These are phyloP conservation scores for Lecanoromycetidae sp. DNA, from an alignment of 2,329 filamentous ascomycete species.

Conservation along the genomic window DNA sequence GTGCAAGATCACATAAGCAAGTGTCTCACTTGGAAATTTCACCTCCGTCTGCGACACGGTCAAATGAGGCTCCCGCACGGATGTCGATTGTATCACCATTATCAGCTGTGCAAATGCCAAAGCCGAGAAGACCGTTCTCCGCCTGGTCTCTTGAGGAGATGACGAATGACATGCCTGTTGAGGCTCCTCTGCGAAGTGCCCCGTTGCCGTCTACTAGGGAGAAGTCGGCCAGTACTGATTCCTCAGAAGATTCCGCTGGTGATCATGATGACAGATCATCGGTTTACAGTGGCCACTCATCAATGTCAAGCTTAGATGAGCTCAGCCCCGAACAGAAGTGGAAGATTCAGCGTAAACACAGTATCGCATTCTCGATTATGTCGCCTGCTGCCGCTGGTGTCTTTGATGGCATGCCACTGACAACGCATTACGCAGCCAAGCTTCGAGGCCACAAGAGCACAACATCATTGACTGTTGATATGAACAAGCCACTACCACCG, in stretches of 20 bases:
- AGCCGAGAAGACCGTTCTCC: slow-evolving; percentile 18
- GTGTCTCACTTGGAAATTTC: slow-evolving; percentile 9
- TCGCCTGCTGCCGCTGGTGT: slow-evolving; percentile 21
- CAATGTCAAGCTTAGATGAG: slow-evolving; percentile 26
- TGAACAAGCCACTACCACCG: slow-evolving; percentile 31
- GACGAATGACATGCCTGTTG: slow-evolving; percentile 13
- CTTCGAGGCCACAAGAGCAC: slow-evolving; percentile 18
- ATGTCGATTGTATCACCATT: slow-evolving; percentile 20
- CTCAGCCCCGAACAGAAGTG: slow-evolving; percentile 10
- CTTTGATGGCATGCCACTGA: slow-evolving; percentile 25
- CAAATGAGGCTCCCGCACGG: slow-evolving; percentile 10
- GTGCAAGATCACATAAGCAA: background rate
- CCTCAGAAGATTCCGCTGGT: slow-evolving; percentile 22
- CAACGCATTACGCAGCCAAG: slow-evolving; percentile 14
- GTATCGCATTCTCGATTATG: slow-evolving; percentile 21
- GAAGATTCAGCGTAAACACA: slow-evolving; percentile 5
- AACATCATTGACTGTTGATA: slow-evolving; percentile 21
- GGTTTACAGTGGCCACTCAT: slow-evolving; percentile 27
- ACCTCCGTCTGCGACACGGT: slow-evolving; percentile 14
- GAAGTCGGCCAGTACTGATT: slow-evolving; percentile 16
- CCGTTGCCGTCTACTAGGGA: too few species aligned
- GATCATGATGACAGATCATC: slow-evolving; percentile 25
- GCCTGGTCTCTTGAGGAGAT: slow-evolving; percentile 17
- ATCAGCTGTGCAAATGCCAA: slow-evolving; percentile 19
- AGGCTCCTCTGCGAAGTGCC: background rate